Conservation (phyloP, 805 yeast genomes). For the Suhomyces sp. region DNA sequence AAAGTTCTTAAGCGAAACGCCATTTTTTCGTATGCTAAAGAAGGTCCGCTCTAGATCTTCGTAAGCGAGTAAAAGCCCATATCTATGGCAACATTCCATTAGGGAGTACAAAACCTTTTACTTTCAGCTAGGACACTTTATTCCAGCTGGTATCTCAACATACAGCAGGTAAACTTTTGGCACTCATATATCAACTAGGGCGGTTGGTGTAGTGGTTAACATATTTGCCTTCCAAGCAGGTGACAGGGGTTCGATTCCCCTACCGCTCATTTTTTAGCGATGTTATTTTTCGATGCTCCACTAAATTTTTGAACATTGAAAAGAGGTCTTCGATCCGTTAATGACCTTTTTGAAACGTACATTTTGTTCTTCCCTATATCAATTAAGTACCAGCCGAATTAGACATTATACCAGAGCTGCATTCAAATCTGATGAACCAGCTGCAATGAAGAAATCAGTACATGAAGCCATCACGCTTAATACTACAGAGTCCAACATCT, state of each 20-base stretch:
- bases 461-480: constrained; percentile 7
- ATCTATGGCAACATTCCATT: no score
- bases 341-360: neutral
- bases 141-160: no score
- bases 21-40: no score
- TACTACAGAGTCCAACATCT: constrained; percentile 42
- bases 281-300: neutral
- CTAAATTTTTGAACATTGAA: neutral
- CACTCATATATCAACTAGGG: constrained; percentile 34
- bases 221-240: constrained; percentile 92
- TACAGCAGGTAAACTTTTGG: no score
- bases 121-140: no score
- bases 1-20: no score
- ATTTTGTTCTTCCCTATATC: neutral
- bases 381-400: neutral
- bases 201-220: constrained; percentile 92
- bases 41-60: no score
- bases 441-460: constrained; percentile 1
- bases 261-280: constrained; percentile 56
- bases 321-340: neutral
- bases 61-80: no score
- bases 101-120: no score
- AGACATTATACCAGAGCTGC: neutral
- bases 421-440: neutral
- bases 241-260: constrained; percentile 95